phyloP scores from a whole-genome alignment of 371 early-diverging fungal genomes.

The Rhizopus stolonifer region DNA sequence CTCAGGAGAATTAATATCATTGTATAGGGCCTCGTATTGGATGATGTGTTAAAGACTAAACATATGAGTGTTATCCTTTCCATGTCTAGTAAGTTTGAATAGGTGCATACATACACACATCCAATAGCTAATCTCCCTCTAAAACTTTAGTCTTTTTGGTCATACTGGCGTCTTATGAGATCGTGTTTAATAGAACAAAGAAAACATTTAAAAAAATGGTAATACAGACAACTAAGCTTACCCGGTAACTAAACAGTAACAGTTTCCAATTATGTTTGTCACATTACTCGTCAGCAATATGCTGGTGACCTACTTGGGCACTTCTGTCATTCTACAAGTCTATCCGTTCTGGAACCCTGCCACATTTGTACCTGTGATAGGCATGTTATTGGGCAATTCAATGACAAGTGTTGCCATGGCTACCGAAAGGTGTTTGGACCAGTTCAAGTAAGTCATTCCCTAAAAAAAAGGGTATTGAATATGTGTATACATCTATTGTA shows the following conservation, averaged over 20 bases:
- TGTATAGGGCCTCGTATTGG: slow-evolving; percentile 51
- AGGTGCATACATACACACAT: neutral
- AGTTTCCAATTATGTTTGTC: too few species aligned
- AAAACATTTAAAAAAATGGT: too few species aligned
- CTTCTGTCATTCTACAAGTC: too few species aligned
- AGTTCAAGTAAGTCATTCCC: slow-evolving; percentile 31
- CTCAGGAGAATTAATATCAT: neutral
- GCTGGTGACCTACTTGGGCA: too few species aligned
- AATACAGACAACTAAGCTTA: too few species aligned
- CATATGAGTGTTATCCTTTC: slow-evolving; percentile 50
- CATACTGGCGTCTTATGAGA: too few species aligned
- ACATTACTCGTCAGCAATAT: too few species aligned
- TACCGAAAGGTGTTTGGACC: slow-evolving; percentile 58
- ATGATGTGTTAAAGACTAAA: slow-evolving; percentile 58
- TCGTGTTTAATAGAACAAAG: neutral
- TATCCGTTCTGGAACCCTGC: slow-evolving; percentile 70
- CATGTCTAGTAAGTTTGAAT: slow-evolving; percentile 55
- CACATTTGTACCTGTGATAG: slow-evolving; percentile 80
- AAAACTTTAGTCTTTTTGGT: too few species aligned
- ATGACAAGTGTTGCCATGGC: slow-evolving; percentile 82
- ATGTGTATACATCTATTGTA: too few species aligned
- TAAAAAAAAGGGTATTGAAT: too few species aligned
- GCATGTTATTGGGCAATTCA: slow-evolving; percentile 81
- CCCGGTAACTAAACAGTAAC: too few species aligned
- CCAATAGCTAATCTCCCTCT: too few species aligned